These are phyloP conservation scores for Bauhinia variegata DNA, from an alignment of 306 rosid species.

Conservation along the genomic window DNA sequence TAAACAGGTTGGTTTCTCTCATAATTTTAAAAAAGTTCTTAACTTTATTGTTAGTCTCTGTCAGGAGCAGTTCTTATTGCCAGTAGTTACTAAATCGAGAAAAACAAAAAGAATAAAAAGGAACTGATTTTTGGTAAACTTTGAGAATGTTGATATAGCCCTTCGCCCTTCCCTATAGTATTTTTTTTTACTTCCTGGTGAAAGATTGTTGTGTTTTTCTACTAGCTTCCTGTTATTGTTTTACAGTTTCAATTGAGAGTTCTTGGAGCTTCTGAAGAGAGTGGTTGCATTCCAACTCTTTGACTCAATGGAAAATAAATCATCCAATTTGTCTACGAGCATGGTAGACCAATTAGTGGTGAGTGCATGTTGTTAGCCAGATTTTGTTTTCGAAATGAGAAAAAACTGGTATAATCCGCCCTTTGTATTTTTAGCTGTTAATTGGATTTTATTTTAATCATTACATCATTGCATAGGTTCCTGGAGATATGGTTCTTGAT, in stretches of 20 bases:
- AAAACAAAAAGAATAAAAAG: no score
- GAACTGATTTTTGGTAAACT: no score
- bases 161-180: no score
- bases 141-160: no score
- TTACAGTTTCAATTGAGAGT: slow-evolving; percentile 26
- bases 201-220: no score
- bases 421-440: slow-evolving; percentile 1
- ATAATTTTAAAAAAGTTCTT: no score
- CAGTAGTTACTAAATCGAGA: no score
- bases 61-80: no score
- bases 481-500: slow-evolving; percentile 88
- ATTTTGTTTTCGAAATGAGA: background rate
- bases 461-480: slow-evolving; percentile 56
- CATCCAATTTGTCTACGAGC: slow-evolving; percentile 44
- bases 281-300: background rate
- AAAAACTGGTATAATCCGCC: background rate
- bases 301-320: slow-evolving; percentile 47
- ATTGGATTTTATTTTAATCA: background rate
- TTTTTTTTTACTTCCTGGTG: no score
- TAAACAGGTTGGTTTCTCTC: no score
- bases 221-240: background rate
- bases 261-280: slow-evolving; percentile 16
- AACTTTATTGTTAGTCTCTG: no score
- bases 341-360: slow-evolving; percentile 59
- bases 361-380: slow-evolving; percentile 31